Base-by-base conservation (phyloP, 306 rosid genomes). In the Pueraria montana region DNA sequence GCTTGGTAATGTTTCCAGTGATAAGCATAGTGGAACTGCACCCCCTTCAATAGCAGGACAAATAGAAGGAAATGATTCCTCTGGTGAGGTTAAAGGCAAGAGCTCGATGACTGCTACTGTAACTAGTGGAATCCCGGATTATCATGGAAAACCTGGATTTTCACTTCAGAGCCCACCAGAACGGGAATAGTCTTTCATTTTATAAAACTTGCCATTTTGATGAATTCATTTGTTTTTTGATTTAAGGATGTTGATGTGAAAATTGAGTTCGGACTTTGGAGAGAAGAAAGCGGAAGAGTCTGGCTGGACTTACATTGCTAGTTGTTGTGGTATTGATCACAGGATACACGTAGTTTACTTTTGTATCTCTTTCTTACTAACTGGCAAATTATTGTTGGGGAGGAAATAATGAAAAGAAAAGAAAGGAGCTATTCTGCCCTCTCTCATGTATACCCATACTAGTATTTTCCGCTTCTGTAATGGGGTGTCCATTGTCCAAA, bases 121-220 rank as follows among this genome's bases (percentile, higher is more conserved):
- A 18, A 52, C 59, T 12, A 79, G 59, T 12, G 72, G 68, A 36
- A 49, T 12, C 80, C 74, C 79, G 26, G 84, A 38, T 65, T 53
- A 78, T 72, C 58, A 0, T 6, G 80, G 20, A 38, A 58, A 79
- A 79, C 86, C 90, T 23, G 84, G 81, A 30, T 93, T 96, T 83
- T 90, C 98, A 12, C 94, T 96, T 77, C 99, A 90, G 83, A 80
- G 80, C 83, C 92, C 85, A 68, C 64, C 82, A 53, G 84, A 85
- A 45, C 77, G 67, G 48, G 89, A 81, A 38, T 87, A 81, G 83
- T 78, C 49, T 76, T 74, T 30, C 26, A 82, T 73, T 83, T 84
- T 77, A 38, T 10, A 66, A 46, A 38, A 69, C 66, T 80, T 45
- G 1, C 11, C 46, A 58, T 17, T 73, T 65, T 76, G 17, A 71